phyloP scores from a whole-genome alignment of 306 rosid genomes.

The Cucurbita ficifolia region DNA sequence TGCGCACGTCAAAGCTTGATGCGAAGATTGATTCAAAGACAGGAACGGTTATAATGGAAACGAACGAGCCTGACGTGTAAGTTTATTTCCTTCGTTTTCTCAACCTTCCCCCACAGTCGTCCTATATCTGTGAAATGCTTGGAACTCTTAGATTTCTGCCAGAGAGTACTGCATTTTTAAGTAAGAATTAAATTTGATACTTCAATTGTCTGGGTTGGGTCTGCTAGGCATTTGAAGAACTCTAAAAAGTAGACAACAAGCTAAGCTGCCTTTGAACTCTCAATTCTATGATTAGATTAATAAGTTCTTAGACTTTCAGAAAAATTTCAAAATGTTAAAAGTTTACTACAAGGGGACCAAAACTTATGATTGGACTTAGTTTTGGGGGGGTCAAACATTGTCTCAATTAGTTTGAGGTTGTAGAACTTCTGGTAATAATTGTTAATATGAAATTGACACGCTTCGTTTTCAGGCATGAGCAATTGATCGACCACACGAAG shows the following conservation, averaged over 20 bases:
- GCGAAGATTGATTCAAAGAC: constrained; percentile 69
- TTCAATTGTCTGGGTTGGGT: background rate
- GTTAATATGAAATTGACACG: background rate
- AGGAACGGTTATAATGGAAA: constrained; percentile 69
- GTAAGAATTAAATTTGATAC: background rate
- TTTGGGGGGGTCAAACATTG: background rate
- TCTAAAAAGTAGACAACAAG: no score
- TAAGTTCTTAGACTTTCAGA: no score
- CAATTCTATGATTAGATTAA: no score
- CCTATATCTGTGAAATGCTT: background rate
- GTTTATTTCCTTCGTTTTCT: constrained; percentile 2
- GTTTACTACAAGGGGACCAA: no score
- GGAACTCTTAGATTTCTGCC: background rate
- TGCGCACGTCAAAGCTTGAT: constrained; percentile 74
- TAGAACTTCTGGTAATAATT: no score
- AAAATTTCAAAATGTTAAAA: no score
- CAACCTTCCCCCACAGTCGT: background rate
- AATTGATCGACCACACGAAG: constrained; percentile 78
- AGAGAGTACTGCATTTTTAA: background rate
- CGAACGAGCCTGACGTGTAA: constrained; percentile 79
- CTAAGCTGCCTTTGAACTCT: no score
- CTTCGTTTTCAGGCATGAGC: constrained; percentile 56
- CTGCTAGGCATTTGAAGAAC: background rate
- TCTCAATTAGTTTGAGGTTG: background rate
- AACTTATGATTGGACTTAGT: background rate